Percentiles rank a stretch among this genome's conserved stretches.
Conservation (phyloP, 352 stramenopile genomes). For the Phytophthora pini region DNA sequence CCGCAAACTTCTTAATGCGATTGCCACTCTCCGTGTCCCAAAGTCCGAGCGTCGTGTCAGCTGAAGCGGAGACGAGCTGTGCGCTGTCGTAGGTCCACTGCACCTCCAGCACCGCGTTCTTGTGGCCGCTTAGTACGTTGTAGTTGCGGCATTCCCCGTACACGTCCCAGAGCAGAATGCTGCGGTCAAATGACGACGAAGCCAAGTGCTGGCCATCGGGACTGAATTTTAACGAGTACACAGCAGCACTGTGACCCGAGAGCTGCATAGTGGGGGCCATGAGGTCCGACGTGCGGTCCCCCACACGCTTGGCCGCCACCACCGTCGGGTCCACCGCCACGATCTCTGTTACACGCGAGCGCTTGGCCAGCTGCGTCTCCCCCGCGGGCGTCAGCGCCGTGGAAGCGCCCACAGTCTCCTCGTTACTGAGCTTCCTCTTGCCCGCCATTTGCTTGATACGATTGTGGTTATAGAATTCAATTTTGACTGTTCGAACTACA, state of each 20-base stretch:
- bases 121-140: constrained; percentile 94
- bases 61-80: constrained; percentile 90
- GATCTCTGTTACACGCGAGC: constrained; percentile 73
- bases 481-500: not conserved
- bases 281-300: constrained; percentile 71
- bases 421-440: constrained; percentile 36
- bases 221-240: constrained; percentile 87
- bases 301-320: constrained; percentile 56
- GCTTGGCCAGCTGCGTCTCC: constrained; percentile 63
- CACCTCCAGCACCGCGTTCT: constrained; percentile 95
- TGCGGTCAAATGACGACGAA: constrained; percentile 77
- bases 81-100: constrained; percentile 92
- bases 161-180: constrained; percentile 91
- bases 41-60: constrained; percentile 92
- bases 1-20: constrained; percentile 85
- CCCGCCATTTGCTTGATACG: constrained; percentile 19
- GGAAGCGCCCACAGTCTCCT: constrained; percentile 21
- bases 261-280: constrained; percentile 82
- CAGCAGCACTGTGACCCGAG: constrained; percentile 71
- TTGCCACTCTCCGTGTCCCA: constrained; percentile 87
- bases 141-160: constrained; percentile 94
- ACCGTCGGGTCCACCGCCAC: constrained; percentile 72
- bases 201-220: constrained; percentile 71
- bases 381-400: constrained; percentile 36
- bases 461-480: not conserved